Conservation (phyloP, 208 protist species). For the Leishmania amazonensis region DNA sequence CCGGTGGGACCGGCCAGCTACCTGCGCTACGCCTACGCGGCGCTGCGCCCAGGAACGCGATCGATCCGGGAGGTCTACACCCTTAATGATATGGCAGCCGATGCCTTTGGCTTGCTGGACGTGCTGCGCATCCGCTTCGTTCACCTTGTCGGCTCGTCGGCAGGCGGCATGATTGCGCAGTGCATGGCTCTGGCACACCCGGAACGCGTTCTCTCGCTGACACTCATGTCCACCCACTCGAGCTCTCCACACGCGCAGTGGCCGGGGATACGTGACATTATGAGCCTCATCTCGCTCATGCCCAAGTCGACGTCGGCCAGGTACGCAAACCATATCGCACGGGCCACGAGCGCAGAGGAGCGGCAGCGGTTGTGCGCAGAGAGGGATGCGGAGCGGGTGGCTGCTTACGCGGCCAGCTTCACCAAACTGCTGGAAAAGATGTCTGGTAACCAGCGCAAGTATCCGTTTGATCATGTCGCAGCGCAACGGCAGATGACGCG, state of each 20-base stretch:
- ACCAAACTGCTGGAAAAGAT: slow-evolving; percentile 41
- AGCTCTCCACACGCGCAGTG: slow-evolving; percentile 29
- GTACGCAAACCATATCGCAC: slow-evolving; percentile 32
- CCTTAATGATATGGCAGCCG: slow-evolving; percentile 62
- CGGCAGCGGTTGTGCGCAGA: slow-evolving; percentile 26
- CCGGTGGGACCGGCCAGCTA: slow-evolving; percentile 10
- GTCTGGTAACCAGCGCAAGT: slow-evolving; percentile 33
- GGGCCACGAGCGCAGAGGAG: slow-evolving; percentile 31
- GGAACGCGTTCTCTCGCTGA: slow-evolving; percentile 46
- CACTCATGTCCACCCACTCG: slow-evolving; percentile 54
- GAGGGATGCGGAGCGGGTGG: slow-evolving; percentile 35
- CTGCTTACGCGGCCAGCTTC: slow-evolving; percentile 40
- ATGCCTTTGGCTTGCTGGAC: slow-evolving; percentile 63
- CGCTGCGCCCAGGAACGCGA: slow-evolving; percentile 36
- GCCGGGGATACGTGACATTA: slow-evolving; percentile 47
- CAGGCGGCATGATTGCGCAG: slow-evolving; percentile 80
- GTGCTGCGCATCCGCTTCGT: slow-evolving; percentile 31
- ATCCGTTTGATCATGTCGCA: slow-evolving; percentile 40
- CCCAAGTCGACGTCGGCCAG: slow-evolving; percentile 38
- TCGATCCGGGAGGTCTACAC: slow-evolving; percentile 50
- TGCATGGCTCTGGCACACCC: slow-evolving; percentile 56
- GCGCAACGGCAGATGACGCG: slow-evolving; percentile 38
- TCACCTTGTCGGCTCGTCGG: slow-evolving; percentile 71
- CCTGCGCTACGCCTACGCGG: slow-evolving; percentile 29
- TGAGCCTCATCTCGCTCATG: slow-evolving; percentile 39